Evolutionary conservation across 768 basidiomycete species (phyloP).

Genomic region (Megacollybia marginata): DNA sequence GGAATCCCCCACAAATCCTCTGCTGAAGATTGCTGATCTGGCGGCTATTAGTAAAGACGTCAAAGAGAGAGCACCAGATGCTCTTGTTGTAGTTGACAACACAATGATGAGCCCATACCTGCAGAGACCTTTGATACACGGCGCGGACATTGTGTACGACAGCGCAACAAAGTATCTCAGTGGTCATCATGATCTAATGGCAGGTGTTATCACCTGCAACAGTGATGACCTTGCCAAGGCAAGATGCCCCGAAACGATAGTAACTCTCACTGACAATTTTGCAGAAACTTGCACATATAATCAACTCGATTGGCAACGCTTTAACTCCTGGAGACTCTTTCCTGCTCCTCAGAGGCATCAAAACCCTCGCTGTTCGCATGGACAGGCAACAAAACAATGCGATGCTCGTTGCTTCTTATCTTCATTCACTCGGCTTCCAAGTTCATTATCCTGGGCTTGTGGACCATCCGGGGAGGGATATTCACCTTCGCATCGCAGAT

Average conservation of each 20-base stretch:
- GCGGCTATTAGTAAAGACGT: slow-evolving; percentile 77
- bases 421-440: slow-evolving; percentile 77
- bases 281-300: slow-evolving; percentile 82
- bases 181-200: slow-evolving; percentile 99
- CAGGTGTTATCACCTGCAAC: slow-evolving; percentile 90
- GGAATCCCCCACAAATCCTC: slow-evolving; percentile 95
- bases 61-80: slow-evolving; percentile 74
- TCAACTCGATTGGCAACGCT: slow-evolving; percentile 92
- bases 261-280: not conserved
- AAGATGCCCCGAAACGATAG: slow-evolving; percentile 2
- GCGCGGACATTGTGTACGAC: slow-evolving; percentile 96
- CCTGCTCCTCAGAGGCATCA: slow-evolving; percentile 90
- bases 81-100: slow-evolving; percentile 88
- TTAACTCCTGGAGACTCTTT: slow-evolving; percentile 95
- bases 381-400: slow-evolving; percentile 86
- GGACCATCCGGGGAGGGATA: slow-evolving; percentile 71
- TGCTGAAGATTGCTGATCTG: slow-evolving; percentile 91
- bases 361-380: slow-evolving; percentile 95
- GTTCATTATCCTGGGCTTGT: slow-evolving; percentile 90
- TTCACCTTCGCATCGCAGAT: slow-evolving; percentile 87
- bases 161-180: slow-evolving; percentile 97
- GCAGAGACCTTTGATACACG: slow-evolving; percentile 90
- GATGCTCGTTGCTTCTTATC: slow-evolving; percentile 78
- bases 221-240: slow-evolving; percentile 87
- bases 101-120: slow-evolving; percentile 99